These are phyloP conservation scores for Chaetomium fimeti DNA, from an alignment of 495 filamentous ascomycete species.

Conservation along the genomic window DNA sequence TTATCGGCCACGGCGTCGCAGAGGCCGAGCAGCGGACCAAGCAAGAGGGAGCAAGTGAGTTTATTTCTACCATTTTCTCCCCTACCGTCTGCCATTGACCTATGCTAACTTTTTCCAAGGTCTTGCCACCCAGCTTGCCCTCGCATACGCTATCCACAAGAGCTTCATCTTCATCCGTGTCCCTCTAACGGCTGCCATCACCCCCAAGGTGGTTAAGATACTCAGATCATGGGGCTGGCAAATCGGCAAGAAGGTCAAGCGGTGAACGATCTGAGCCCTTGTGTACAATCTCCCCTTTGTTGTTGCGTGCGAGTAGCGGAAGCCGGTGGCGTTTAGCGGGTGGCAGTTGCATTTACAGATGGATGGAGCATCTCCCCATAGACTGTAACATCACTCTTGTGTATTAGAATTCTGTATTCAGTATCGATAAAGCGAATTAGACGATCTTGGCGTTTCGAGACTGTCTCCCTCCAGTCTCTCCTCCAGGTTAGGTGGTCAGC, in stretches of 20 bases:
- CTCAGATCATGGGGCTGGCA: conserved; percentile 78
- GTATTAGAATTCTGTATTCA: conserved; percentile 17
- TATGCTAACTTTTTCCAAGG: conserved; percentile 32
- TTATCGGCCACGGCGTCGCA: conserved; percentile 52
- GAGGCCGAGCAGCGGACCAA: conserved; percentile 50
- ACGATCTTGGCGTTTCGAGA: not conserved
- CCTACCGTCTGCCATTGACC: not conserved
- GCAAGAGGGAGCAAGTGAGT: conserved; percentile 55
- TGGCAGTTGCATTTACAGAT: conserved; percentile 16
- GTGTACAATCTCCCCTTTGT: not conserved
- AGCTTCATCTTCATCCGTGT: conserved; percentile 94
- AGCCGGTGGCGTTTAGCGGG: conserved; percentile 18
- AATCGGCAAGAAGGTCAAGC: conserved; percentile 48
- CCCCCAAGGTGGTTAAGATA: conserved; percentile 86
- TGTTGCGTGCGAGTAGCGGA: not conserved
- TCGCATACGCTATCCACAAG: conserved; percentile 98
- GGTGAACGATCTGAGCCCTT: not conserved
- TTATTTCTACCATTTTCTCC: not conserved
- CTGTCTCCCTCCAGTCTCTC: too few species aligned
- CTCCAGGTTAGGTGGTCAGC: too few species aligned
- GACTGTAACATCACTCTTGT: conserved; percentile 25
- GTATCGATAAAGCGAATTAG: not conserved
- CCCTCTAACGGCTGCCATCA: conserved; percentile 82
- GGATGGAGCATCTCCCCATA: conserved; percentile 25
- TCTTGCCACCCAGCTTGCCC: conserved; percentile 75